Evolutionary conservation across 1,284 basidiomycete species (phyloP).

Genomic region (Tremellales sp.): DNA sequence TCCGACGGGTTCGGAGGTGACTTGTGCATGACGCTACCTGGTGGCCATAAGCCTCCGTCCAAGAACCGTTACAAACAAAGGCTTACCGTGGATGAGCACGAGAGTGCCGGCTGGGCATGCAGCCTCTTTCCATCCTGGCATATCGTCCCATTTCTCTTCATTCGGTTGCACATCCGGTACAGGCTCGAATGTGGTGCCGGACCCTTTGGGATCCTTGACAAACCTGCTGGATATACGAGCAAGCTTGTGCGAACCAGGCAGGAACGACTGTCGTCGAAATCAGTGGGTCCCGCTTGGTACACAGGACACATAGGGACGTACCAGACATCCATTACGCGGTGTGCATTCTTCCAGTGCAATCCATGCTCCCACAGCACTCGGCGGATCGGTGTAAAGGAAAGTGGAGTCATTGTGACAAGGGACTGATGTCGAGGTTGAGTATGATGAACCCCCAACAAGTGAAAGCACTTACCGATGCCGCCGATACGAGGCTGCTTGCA

Average conservation of each 20-base stretch:
- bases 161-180: slow-evolving; percentile 53
- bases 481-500: slow-evolving; percentile 85
- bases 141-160: slow-evolving; percentile 52
- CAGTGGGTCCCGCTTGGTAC: not conserved
- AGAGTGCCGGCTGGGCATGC: slow-evolving; percentile 70
- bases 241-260: slow-evolving; percentile 81
- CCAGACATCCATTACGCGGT: slow-evolving; percentile 73
- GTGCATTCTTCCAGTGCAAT: slow-evolving; percentile 88
- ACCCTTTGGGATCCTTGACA: slow-evolving; percentile 59
- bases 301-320: slow-evolving; percentile 14
- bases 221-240: slow-evolving; percentile 73
- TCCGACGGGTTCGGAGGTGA: slow-evolving; percentile 69
- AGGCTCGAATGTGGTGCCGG: slow-evolving; percentile 67
- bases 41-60: not conserved
- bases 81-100: slow-evolving; percentile 70
- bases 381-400: slow-evolving; percentile 77
- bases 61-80: not conserved
- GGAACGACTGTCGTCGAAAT: slow-evolving; percentile 59
- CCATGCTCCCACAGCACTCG: slow-evolving; percentile 91
- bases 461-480: slow-evolving; percentile 62
- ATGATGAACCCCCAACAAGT: not conserved
- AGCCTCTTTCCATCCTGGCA: slow-evolving; percentile 63
- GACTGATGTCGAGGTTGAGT: slow-evolving; percentile 42
- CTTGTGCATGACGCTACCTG: slow-evolving; percentile 79
- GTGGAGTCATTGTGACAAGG: slow-evolving; percentile 56